Base-by-base conservation (phyloP, 2,329 filamentous ascomycete genomes). In the Penicillium sp. region DNA sequence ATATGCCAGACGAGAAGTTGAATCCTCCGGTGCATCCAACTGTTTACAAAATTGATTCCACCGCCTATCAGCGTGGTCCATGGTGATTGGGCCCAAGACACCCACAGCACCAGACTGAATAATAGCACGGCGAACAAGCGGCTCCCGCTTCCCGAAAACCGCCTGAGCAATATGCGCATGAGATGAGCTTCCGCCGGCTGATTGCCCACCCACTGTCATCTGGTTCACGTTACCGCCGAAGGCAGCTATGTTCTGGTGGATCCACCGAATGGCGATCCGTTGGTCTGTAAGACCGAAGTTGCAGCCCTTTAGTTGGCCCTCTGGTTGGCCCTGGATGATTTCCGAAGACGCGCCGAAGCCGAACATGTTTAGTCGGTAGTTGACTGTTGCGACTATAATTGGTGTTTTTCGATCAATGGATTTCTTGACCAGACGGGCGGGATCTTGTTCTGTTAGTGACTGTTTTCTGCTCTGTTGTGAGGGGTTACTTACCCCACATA, bases 281-380 rank as follows among this genome's bases (percentile, higher is more conserved):
- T 51, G 49, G 19, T 51, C 49, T 10, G n/a, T 24, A 3, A 51
- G 37, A 22, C 49, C 49, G 26, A 51, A 51, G 27, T 51, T 51
- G 24, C 31, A 16, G 11, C 49, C 49, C 13, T 42, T 50, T 5
- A 50, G 14, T 9, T 39, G 31, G 11, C 24, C 31, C 13, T 50
- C 48, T 6, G 33, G 22, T 13, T 50, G 48, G 33, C 2, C 35
- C 29, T 21, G 27, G n/a, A 51, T 51, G 10, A 51, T n/a, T 4
- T 42, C 49, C 3, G 49, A 44, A 10, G 49, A 13, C 22, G 49
- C 49, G 4, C 49, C 49, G n/a, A 51, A 51, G 24, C 49, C 49
- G 16, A 51, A 51, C 1, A 51, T 51, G 19, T 27, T 19, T 9
- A 51, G 31, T 29, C 49, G 22, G 19, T 51, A 51, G 49, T 51